Evolutionary conservation across 2,329 filamentous ascomycete genomes (phyloP), one percentile per base, ranked within the genome.

Genomic region (Blastomyces silverae): DNA sequence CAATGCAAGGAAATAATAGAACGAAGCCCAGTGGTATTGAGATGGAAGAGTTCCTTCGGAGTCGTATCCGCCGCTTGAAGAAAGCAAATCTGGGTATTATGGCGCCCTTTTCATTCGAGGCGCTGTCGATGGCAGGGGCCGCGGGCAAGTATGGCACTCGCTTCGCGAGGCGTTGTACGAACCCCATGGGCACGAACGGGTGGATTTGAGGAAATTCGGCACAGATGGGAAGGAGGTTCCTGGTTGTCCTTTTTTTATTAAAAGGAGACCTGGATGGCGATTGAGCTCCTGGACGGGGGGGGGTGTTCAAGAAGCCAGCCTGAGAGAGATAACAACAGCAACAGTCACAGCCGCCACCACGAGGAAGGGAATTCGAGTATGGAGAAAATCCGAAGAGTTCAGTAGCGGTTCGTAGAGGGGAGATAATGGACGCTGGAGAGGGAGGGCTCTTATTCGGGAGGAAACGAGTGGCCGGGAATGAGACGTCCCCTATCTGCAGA

Each of bases 1-100:
- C 90, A 75, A 97, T 88, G 75, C 89, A 86, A 69, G 94, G 94
- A 76, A 97, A 97, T 71, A 97, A 81, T 70, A 99, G 84, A 71
- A 97, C 91, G 74, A 97, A 87, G 70, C 93, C 93, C 62, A 99
- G 82, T 34, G 94, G 94, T 75, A 97, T 88, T 62, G 93, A 96
- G 76, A 97, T 87, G 73, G 89, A 90, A 64, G 92, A 97, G 78
- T 96, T 96, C 72, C 91, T 91, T 79, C 88, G 89, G 80, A 99
- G 81, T 71, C 92, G 88, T 81, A 99, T 85, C 62, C 93, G 90
- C 74, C 91, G 86, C 71, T 88, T 84, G 77, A 97, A 90, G 77
- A 97, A 95, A 67, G 89, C 88, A 72, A 95, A 81, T 72, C 82
- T 81, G 22, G 84, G 80, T 62, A 73, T 70, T 63, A 70, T 71